Percentiles rank a stretch among this genome's conserved stretches.
These are phyloP conservation scores for Takakia lepidozioides DNA, from an alignment of 225 moss, liverwort and hornwort species.

Conservation along the genomic window DNA sequence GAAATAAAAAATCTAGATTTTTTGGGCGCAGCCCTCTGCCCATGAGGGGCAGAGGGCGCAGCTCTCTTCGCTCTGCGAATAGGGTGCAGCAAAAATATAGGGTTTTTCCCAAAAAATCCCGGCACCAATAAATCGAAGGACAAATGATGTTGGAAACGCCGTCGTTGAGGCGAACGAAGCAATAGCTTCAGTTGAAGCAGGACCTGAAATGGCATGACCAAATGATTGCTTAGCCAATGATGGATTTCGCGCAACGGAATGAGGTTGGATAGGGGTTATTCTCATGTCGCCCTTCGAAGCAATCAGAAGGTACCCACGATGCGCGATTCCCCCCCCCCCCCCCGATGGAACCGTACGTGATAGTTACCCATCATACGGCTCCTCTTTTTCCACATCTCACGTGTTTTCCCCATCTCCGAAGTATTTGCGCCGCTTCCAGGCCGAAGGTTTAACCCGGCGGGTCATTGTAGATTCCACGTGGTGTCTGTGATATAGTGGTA, in stretches of 20 bases:
- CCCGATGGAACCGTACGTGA: neutral
- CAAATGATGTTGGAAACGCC: slow-evolving; percentile 8
- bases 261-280: slow-evolving; percentile 9
- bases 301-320: slow-evolving; percentile 10
- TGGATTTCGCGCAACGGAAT: slow-evolving; percentile 11
- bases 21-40: no score
- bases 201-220: slow-evolving; percentile 16
- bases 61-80: no score
- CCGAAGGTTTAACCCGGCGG: no score
- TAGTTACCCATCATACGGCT: no score
- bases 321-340: slow-evolving; percentile 1
- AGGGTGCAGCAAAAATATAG: neutral
- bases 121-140: neutral
- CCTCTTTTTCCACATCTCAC: no score
- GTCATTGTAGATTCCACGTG: no score
- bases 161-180: slow-evolving; percentile 7
- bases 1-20: no score
- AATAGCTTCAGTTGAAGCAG: slow-evolving; percentile 8
- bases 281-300: slow-evolving; percentile 8
- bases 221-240: slow-evolving; percentile 15
- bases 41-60: no score
- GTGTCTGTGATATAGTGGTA: no score
- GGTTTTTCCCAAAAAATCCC: neutral
- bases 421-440: no score
- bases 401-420: no score